Percentiles rank a stretch among this genome's conserved stretches.
Evolutionary conservation across 208 protist genomes (phyloP).

Genomic region (Leptomonas pyrrhocoris): DNA sequence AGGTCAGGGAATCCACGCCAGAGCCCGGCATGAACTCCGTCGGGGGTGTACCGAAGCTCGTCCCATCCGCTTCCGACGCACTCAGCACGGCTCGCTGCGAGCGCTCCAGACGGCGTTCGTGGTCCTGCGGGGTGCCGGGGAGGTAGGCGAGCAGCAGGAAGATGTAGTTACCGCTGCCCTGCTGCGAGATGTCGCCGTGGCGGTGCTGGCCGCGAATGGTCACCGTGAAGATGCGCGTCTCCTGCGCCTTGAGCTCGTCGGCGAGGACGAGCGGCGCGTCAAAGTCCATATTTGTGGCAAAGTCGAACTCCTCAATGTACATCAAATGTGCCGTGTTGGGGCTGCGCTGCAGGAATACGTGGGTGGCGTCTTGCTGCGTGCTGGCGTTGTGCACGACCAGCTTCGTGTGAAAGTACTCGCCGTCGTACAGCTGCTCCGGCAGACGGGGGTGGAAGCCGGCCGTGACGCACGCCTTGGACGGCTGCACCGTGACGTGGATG

Average conservation of each 20-base stretch:
- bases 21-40: slow-evolving; percentile 2
- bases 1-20: slow-evolving; percentile 4
- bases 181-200: slow-evolving; percentile 40
- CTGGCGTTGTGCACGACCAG: slow-evolving; percentile 71
- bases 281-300: slow-evolving; percentile 46
- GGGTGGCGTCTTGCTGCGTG: slow-evolving; percentile 49
- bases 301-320: slow-evolving; percentile 60
- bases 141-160: slow-evolving; percentile 72
- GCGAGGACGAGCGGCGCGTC: slow-evolving; percentile 52
- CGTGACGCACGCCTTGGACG: slow-evolving; percentile 65
- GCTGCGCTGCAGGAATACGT: slow-evolving; percentile 77
- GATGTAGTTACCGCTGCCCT: slow-evolving; percentile 56
- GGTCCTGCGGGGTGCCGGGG: slow-evolving; percentile 13
- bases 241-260: slow-evolving; percentile 47
- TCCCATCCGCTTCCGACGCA: neutral
- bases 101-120: neutral
- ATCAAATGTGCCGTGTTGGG: slow-evolving; percentile 64
- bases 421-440: slow-evolving; percentile 68
- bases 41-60: neutral
- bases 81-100: neutral
- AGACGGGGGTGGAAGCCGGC: slow-evolving; percentile 61
- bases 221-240: slow-evolving; percentile 45
- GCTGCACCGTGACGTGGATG: slow-evolving; percentile 60
- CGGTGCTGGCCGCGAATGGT: slow-evolving; percentile 68
- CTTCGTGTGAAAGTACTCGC: slow-evolving; percentile 73